Percentiles rank a stretch among this genome's conserved stretches.
These are phyloP conservation scores for Cavenderia fasciculata DNA, from an alignment of 78 protist species.

Conservation along the genomic window DNA sequence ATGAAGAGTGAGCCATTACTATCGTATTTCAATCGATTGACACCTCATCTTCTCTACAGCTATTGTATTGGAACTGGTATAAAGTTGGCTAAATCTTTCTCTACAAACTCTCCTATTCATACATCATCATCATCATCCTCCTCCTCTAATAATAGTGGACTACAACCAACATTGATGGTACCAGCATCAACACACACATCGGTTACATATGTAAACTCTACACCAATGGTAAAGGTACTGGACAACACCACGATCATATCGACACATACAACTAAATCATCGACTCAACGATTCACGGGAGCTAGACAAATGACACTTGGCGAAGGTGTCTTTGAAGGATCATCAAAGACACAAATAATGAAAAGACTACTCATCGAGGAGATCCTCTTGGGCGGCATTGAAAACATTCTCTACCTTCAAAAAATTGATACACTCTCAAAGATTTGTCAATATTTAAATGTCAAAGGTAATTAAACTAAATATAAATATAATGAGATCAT, in stretches of 20 bases:
- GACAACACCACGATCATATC: slow-evolving; percentile 1
- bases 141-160: no score
- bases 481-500: not conserved
- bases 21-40: not conserved
- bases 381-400: not conserved
- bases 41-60: slow-evolving; percentile 6
- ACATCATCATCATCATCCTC: no score
- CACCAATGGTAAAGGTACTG: not conserved
- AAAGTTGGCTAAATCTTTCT: no score
- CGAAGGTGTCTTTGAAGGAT: not conserved
- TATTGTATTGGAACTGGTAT: no score
- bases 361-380: not conserved
- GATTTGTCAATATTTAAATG: not conserved
- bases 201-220: slow-evolving; percentile 8
- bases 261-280: slow-evolving; percentile 1
- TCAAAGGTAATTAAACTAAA: no score
- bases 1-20: slow-evolving; percentile 24
- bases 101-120: no score
- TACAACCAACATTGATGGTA: no score
- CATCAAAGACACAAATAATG: no score
- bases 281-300: not conserved
- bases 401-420: slow-evolving; percentile 6
- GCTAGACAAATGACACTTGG: not conserved
- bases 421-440: not conserved
- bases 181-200: no score